phyloP scores from a whole-genome alignment of 805 yeast species.

The Yarrowia sp. region DNA sequence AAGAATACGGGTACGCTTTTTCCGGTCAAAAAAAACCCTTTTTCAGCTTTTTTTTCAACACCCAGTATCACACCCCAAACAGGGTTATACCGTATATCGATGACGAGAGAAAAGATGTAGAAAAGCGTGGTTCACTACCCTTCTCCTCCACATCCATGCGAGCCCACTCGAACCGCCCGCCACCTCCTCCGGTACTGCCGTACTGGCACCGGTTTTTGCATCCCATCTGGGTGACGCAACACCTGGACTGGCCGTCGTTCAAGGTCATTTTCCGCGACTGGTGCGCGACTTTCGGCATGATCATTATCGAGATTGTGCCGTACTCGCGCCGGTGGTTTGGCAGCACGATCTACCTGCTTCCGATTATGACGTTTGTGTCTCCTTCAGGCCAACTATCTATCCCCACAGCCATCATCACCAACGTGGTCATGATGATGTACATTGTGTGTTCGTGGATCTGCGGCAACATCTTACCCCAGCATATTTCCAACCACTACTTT shows the following conservation, averaged over 20 bases:
- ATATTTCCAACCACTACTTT: conserved; percentile 20
- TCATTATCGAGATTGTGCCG: conserved; percentile 15
- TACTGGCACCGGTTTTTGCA: conserved; percentile 31
- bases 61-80: neutral
- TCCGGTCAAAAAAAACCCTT: too few relatives aligned
- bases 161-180: conserved; percentile 36
- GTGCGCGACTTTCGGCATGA: conserved; percentile 18
- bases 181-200: conserved; percentile 14
- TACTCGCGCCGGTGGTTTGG: conserved; percentile 14
- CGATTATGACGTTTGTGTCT: conserved; percentile 29
- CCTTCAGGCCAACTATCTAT: conserved; percentile 22
- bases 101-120: neutral
- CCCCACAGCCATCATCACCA: conserved; percentile 21
- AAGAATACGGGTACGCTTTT: too few relatives aligned
- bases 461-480: conserved; percentile 19
- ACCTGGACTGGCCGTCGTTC: conserved; percentile 26
- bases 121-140: neutral
- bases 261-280: conserved; percentile 18
- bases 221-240: conserved; percentile 30
- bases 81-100: conserved; percentile 24
- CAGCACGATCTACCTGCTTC: conserved; percentile 22
- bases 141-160: conserved; percentile 13
- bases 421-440: conserved; percentile 22
- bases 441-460: conserved; percentile 37
- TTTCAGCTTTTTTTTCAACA: too few relatives aligned